A percentile compares a stretch with the other conserved stretches of the same genome.
phyloP scores from a whole-genome alignment of 495 filamentous ascomycete genomes.

The Penicillium crystallinum region DNA sequence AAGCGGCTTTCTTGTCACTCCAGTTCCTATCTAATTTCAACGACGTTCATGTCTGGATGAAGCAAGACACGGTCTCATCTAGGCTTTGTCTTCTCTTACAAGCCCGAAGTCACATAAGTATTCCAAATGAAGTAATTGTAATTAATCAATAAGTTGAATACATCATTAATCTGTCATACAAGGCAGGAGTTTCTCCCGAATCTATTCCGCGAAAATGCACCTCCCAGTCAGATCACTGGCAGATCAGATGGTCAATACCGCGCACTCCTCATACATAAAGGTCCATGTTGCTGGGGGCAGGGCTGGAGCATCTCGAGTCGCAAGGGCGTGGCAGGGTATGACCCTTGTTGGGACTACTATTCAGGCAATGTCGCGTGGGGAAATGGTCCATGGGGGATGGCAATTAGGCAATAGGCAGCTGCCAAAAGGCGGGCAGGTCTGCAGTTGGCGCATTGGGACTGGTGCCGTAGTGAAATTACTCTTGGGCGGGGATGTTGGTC shows the following conservation, averaged over 20 bases:
- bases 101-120: not conserved
- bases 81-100: no score
- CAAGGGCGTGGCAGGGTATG: constrained; percentile 6
- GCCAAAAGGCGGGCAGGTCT: not conserved
- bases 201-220: constrained; percentile 7
- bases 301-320: not conserved
- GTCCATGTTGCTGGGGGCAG: not conserved
- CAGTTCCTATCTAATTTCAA: no score
- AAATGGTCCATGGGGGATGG: not conserved
- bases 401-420: not conserved
- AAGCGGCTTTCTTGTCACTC: no score
- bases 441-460: not conserved
- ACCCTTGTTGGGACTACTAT: not conserved
- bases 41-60: no score
- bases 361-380: constrained; percentile 11
- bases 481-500: constrained; percentile 4
- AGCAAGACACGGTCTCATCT: no score
- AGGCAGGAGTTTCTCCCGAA: not conserved
- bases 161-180: not conserved
- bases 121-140: no score
- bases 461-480: constrained; percentile 1
- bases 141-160: no score
- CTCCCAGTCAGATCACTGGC: constrained; percentile 13
- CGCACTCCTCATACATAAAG: not conserved
- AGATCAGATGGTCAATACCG: constrained; percentile 14